phyloP scores from a whole-genome alignment of 73 alveolate species.

The Paramecium primaurelia region DNA sequence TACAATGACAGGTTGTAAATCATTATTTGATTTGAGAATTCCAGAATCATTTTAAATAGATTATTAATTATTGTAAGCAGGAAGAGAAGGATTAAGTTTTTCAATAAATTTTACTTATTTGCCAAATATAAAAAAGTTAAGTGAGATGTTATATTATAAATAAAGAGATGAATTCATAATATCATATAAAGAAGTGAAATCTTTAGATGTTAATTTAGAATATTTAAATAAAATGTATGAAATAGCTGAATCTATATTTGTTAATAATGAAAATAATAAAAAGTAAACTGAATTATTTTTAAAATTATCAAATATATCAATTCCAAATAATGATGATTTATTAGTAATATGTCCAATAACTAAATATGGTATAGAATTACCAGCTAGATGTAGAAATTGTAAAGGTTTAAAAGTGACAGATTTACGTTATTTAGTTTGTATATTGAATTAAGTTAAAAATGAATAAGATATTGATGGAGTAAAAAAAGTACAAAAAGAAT shows the following conservation, averaged over 20 bases:
- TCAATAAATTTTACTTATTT: background rate
- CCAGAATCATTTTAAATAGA: background rate
- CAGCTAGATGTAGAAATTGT: constrained; percentile 30
- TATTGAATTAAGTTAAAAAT: background rate
- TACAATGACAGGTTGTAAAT: background rate
- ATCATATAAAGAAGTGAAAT: background rate
- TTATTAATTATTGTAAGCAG: background rate
- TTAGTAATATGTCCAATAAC: background rate
- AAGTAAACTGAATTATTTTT: background rate
- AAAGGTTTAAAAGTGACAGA: background rate
- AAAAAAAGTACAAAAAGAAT: background rate
- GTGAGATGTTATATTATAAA: background rate
- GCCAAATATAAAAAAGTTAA: background rate
- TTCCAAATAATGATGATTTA: background rate
- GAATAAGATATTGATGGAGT: background rate
- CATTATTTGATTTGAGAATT: background rate
- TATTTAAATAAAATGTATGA: background rate
- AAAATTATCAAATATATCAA: background rate
- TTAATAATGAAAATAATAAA: background rate
- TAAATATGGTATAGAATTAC: background rate
- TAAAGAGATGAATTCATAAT: background rate
- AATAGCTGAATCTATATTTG: background rate
- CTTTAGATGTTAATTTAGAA: background rate
- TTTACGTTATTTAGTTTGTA: constrained; percentile 10
- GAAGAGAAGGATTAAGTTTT: constrained; percentile 1